Evolutionary conservation across 345 rosid species (phyloP), one percentile per base, ranked within the genome.

Genomic region (Gossypium turneri): DNA sequence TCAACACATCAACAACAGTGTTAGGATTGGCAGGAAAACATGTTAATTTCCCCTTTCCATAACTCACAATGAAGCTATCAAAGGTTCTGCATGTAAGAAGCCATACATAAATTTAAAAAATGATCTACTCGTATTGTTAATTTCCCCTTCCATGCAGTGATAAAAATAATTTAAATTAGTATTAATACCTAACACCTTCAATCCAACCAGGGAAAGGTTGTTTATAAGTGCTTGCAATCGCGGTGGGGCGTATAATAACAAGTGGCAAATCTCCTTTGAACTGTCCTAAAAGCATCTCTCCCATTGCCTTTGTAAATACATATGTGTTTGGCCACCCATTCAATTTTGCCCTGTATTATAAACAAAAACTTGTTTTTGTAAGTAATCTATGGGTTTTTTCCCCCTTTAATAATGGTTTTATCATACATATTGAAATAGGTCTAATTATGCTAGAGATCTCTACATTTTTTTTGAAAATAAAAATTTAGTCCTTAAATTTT

Each of bases 231-330:
- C 98, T 90, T 48, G 85, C 81, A 25, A 90, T 79, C 64, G 89
- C 88, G 22, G 93, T 83, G 0, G 92, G 95, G 10, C 94, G 89
- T 8, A 88, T 72, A 1, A 91, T 80, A 34, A 86, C 86, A 0
- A 88, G 79, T 2, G 97, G 88, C 13, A 87, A 57, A 16, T 82
- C 81, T 8, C 81, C 97, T 81, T 82, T 88, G 64, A 78, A 64
- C 2, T 75, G 48, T 7, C 81, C 85, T 53, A 91, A 79, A 68
- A 88, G 60, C 95, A 91, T 91, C 67, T 89, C 97, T 61, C 87
- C 97, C 97, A 85, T 94, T 41, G 98, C 89, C 83, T 93, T 93
- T 9, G 98, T 91, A 66, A 93, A 91, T 34, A 84, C 91, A 45
- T 90, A 91, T 0, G 93, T 85, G 74, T 90, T 92, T 72, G 90